Percentiles rank a stretch among this genome's conserved stretches.
phyloP scores from a whole-genome alignment of 345 rosid species.

The Fremontodendron californicum region DNA sequence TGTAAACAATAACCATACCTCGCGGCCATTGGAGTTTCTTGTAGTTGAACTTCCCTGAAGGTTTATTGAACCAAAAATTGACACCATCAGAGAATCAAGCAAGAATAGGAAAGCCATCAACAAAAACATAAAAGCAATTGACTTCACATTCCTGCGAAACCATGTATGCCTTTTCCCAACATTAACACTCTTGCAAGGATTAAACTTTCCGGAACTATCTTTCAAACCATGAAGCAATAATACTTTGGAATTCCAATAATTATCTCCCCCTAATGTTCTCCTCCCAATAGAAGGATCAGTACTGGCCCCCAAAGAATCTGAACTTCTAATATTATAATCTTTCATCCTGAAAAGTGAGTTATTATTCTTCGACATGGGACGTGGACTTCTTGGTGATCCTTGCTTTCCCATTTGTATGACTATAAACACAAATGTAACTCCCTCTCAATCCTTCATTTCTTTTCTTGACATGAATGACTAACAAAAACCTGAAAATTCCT shows the following conservation, averaged over 20 bases:
- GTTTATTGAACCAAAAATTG: constrained; percentile 48
- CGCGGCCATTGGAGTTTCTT: constrained; percentile 20
- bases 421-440: background rate
- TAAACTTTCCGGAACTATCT: constrained; percentile 41
- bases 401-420: constrained; percentile 62
- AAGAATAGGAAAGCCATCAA: constrained; percentile 46
- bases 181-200: constrained; percentile 43
- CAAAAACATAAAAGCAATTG: constrained; percentile 40
- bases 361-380: constrained; percentile 1
- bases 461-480: background rate
- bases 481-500: background rate
- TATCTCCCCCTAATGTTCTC: constrained; percentile 48
- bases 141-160: constrained; percentile 49
- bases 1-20: constrained; percentile 40
- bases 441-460: constrained; percentile 11
- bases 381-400: constrained; percentile 24
- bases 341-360: constrained; percentile 32
- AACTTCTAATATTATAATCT: constrained; percentile 36
- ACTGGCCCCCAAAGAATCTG: constrained; percentile 27
- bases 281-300: constrained; percentile 59
- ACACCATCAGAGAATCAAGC: constrained; percentile 65
- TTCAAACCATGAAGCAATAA: constrained; percentile 39
- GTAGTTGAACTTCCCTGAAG: constrained; percentile 31
- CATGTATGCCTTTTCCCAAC: constrained; percentile 55
- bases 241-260: constrained; percentile 37